Evolutionary conservation across 148 eudicot species (phyloP).

Genomic region (Nyssa sinensis): DNA sequence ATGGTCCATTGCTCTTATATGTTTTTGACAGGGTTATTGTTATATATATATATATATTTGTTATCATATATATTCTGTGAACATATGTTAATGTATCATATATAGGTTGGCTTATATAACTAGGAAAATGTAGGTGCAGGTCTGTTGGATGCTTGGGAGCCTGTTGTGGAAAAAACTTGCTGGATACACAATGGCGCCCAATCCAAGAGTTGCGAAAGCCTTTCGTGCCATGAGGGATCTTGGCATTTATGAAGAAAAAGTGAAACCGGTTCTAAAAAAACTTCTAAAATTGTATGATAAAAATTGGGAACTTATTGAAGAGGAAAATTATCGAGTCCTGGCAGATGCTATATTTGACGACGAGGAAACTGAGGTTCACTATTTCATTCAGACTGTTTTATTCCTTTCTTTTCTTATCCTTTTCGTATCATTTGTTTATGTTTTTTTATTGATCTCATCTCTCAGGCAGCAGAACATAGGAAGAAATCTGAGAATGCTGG

Average conservation of each 20-base stretch:
- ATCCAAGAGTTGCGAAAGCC: constrained; percentile 54
- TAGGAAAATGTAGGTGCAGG: neutral
- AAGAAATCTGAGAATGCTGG: constrained; percentile 28
- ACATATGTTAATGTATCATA: too few species aligned
- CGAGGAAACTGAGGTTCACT: constrained; percentile 54
- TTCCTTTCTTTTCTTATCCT: constrained; percentile 8
- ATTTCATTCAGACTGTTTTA: constrained; percentile 1
- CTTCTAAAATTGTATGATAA: constrained; percentile 63
- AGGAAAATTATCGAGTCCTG: constrained; percentile 68
- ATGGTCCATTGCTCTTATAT: too few species aligned
- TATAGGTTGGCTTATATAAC: constrained; percentile 2
- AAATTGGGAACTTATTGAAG: constrained; percentile 79
- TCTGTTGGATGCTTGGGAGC: neutral
- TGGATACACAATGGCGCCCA: constrained; percentile 45
- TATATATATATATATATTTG: too few species aligned
- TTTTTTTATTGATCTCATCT: constrained; percentile 8
- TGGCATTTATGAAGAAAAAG: constrained; percentile 56
- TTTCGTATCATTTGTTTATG: neutral
- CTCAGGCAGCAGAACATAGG: constrained; percentile 42
- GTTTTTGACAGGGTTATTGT: too few species aligned
- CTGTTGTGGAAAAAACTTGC: neutral
- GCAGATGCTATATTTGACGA: constrained; percentile 82
- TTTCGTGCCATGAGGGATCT: constrained; percentile 64
- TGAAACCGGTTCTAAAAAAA: constrained; percentile 73
- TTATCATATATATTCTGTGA: too few species aligned